Conservation (phyloP, 768 basidiomycete species). For the Coprinopsis sp. region DNA sequence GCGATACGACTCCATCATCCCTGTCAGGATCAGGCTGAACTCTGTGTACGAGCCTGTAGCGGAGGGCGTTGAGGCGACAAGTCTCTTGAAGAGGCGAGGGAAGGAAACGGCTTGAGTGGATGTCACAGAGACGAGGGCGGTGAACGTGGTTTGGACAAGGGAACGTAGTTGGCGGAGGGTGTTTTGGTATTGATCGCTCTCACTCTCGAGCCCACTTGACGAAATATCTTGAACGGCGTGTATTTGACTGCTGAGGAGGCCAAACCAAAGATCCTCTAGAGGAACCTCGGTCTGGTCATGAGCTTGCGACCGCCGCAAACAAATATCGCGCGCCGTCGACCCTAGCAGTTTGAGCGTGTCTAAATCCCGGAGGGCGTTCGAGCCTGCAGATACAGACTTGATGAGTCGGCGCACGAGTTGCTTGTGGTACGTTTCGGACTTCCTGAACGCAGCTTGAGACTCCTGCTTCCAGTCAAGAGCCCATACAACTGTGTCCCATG, state of each 20-base stretch:
- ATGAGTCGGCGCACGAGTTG: conserved; percentile 43
- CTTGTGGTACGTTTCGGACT: conserved; percentile 57
- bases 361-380: conserved; percentile 32
- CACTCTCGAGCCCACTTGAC: conserved; percentile 19
- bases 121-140: conserved; percentile 77
- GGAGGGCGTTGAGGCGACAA: conserved; percentile 70
- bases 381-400: conserved; percentile 26
- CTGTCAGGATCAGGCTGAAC: conserved; percentile 83
- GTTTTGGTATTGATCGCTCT: conserved; percentile 14
- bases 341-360: conserved; percentile 55
- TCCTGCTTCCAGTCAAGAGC: conserved; percentile 60
- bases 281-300: conserved; percentile 35
- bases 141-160: conserved; percentile 81
- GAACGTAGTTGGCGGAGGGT: conserved; percentile 55
- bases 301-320: conserved; percentile 58
- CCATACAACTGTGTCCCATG: conserved; percentile 83
- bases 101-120: conserved; percentile 81
- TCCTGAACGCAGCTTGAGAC: conserved; percentile 59
- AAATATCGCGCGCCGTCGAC: conserved; percentile 60
- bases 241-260: conserved; percentile 77
- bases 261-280: conserved; percentile 87
- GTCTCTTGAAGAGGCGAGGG: conserved; percentile 85
- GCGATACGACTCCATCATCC: conserved; percentile 95
- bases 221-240: conserved; percentile 71
- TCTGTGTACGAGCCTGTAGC: conserved; percentile 75